These are phyloP conservation scores for Syncephalis fuscata DNA, from an alignment of 371 early-diverging fungal genomes.

Conservation along the genomic window DNA sequence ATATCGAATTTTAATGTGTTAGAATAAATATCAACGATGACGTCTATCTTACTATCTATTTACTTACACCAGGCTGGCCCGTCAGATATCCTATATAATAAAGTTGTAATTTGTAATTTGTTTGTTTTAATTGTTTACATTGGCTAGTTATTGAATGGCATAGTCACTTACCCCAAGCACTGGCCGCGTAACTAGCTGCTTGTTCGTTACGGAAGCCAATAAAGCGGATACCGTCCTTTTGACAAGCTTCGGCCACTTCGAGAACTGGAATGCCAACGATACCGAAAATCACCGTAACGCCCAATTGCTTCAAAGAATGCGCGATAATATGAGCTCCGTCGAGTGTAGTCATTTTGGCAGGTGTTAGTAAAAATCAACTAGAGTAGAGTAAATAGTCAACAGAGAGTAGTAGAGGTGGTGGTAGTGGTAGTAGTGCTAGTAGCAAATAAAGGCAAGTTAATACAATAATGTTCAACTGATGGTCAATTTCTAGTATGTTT, in stretches of 20 bases:
- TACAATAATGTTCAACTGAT: no score
- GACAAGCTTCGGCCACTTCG: constrained; percentile 19
- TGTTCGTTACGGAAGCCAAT: constrained; percentile 66
- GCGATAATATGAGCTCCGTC: constrained; percentile 52
- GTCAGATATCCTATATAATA: constrained; percentile 28
- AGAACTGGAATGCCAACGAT: constrained; percentile 77
- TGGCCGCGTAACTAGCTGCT: constrained; percentile 62
- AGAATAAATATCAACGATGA: not conserved
- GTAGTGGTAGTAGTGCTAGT: no score
- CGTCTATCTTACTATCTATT: not conserved
- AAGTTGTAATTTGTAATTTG: not conserved
- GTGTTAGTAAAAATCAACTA: no score
- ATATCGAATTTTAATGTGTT: not conserved
- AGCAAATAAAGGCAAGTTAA: no score
- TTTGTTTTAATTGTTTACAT: not conserved
- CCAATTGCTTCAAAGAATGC: constrained; percentile 30
- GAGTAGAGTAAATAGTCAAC: no score
- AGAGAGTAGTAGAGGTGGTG: no score
- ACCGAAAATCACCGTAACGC: constrained; percentile 54
- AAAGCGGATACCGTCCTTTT: constrained; percentile 45
- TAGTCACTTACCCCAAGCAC: constrained; percentile 26
- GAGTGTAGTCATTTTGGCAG: constrained; percentile 2
- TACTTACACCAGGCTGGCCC: constrained; percentile 36
- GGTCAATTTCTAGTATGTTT: no score
- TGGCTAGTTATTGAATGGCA: not conserved